phyloP scores from a whole-genome alignment of 106 monocot species.

The Triglochin maritima region DNA sequence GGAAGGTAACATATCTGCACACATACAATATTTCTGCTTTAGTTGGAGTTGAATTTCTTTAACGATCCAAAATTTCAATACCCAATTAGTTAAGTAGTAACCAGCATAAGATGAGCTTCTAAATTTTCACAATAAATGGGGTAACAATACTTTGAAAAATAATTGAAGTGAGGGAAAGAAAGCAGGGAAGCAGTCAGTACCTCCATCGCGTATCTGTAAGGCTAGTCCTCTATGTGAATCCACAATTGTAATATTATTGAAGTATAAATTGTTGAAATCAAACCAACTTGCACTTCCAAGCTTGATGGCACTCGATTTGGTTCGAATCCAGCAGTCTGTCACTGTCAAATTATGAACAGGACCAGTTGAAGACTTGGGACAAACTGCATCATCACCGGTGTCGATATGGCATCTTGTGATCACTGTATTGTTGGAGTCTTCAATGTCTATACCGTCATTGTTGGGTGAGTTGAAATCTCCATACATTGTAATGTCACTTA shows the following conservation, averaged over 20 bases:
- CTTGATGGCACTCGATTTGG: conserved; percentile 87
- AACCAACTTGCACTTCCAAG: conserved; percentile 82
- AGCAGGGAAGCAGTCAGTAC: conserved; percentile 16
- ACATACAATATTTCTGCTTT: too few relatives aligned
- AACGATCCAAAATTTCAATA: too few relatives aligned
- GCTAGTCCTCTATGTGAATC: conserved; percentile 87
- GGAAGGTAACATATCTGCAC: too few relatives aligned
- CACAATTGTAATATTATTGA: conserved; percentile 73
- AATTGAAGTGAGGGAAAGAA: background rate
- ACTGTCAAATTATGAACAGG: conserved; percentile 66
- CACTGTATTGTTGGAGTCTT: conserved; percentile 90
- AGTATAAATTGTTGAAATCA: conserved; percentile 53
- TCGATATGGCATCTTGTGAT: conserved; percentile 80
- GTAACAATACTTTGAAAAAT: background rate
- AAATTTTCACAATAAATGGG: background rate
- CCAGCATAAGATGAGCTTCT: background rate
- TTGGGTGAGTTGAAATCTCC: conserved; percentile 90
- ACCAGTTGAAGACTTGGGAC: conserved; percentile 77
- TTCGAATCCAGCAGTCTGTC: conserved; percentile 77
- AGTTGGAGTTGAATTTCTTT: too few relatives aligned
- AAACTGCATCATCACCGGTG: conserved; percentile 94
- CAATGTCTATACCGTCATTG: conserved; percentile 94
- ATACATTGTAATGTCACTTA: conserved; percentile 55
- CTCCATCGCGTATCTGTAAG: conserved; percentile 96
- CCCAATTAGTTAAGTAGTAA: too few relatives aligned